Evolutionary conservation across 352 stramenopile genomes (phyloP), one percentile per base, ranked within the genome.

Genomic region (Thraustochytrium aureum): DNA sequence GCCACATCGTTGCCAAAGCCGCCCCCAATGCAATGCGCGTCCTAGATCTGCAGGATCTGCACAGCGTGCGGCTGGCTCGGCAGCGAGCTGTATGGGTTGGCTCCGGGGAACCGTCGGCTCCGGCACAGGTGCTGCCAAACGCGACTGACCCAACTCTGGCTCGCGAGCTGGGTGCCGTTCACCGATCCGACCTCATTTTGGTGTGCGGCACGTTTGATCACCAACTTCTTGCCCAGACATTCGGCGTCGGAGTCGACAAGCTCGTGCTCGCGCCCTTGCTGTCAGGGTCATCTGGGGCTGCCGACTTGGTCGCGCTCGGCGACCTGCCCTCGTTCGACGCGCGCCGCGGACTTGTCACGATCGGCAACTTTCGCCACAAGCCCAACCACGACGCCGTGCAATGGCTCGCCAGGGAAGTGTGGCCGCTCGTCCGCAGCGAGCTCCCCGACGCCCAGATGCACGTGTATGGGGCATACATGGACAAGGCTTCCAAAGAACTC

Each of bases 11-110:
- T 65, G 62, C 72, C n/a, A 54, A 87, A 47, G 6, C 60, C 33
- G 87, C 87, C n/a, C 90, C 91, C 1, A 74, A 90, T n/a, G 88
- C 90, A 0, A 72, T 93, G 22, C 87, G 91, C 30, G 87, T 98
- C 17, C 74, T 98, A 2, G 93, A 97, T 65, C 88, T 96, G 64
- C 93, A 98, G 84, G 93, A 98, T 79, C 85, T 97, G 33, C 93
- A 98, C 79, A 95, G 94, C 50, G 74, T 98, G 37, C 87, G 93
- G 6, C 85, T 88, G 5, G 86, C 87, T n/a, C 88, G 93, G 41
- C 90, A 97, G 84, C 83, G 86, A 60, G 82, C 92, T 12, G 88
- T 95, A 12, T 89, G 88, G 61, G 92, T 41, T 82, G 52, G 45
- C 83, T 41, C 67, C 86, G 72, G 10, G 47, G 74, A 54, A 26